phyloP scores from a whole-genome alignment of 2,329 filamentous ascomycete genomes.

The Trichoderma koningiopsis region DNA sequence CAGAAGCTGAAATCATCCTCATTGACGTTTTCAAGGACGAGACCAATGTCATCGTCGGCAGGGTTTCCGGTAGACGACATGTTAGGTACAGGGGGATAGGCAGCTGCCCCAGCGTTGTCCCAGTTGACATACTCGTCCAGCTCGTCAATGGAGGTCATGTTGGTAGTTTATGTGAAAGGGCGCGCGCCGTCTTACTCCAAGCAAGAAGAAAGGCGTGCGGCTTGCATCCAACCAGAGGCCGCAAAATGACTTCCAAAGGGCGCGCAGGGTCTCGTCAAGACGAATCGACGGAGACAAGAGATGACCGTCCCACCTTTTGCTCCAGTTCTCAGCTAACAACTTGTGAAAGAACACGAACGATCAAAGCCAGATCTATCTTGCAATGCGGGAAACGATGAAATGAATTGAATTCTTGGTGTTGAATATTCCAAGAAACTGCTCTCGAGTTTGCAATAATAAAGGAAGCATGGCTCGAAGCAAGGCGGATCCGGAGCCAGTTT shows the following conservation, averaged over 20 bases:
- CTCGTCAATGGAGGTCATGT: conserved; percentile 49
- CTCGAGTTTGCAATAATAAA: conserved; percentile 5
- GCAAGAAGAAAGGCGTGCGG: conserved; percentile 17
- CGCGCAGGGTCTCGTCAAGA: conserved; percentile 17
- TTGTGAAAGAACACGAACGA: not conserved
- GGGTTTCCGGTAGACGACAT: conserved; percentile 43
- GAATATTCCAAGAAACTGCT: not conserved
- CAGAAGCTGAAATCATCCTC: conserved; percentile 63
- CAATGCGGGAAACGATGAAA: not conserved
- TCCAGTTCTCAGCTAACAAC: not conserved
- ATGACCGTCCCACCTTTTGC: conserved; percentile 16
- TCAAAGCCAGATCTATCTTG: not conserved
- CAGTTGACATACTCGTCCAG: conserved; percentile 67
- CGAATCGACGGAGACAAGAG: not conserved
- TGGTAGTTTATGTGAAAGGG: conserved; percentile 30
- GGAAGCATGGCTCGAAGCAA: conserved; percentile 12
- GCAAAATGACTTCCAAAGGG: conserved; percentile 21
- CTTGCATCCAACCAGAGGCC: conserved; percentile 23
- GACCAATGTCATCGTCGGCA: conserved; percentile 48
- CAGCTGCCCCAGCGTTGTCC: conserved; percentile 52
- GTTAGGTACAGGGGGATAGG: conserved; percentile 38
- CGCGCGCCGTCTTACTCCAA: conserved; percentile 25
- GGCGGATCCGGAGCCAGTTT: conserved; percentile 24
- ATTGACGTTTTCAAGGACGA: conserved; percentile 58
- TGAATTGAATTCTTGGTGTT: not conserved